Percentiles rank a stretch among this genome's conserved stretches.
Evolutionary conservation across 371 early-diverging fungal genomes (phyloP).

Genomic region (Globomyces sp.): DNA sequence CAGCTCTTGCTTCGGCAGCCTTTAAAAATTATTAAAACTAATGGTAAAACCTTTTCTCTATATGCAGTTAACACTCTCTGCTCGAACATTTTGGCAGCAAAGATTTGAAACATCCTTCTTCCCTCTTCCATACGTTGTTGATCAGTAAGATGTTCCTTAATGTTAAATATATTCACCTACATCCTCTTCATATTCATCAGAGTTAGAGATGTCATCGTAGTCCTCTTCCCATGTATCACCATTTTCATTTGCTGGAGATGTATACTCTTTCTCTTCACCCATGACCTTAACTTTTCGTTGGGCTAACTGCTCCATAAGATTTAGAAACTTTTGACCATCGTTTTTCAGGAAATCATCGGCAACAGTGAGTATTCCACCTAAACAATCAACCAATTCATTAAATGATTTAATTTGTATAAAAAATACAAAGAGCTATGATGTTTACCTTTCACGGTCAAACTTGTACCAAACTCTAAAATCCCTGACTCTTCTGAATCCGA

Average conservation of each 20-base stretch:
- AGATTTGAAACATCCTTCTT: conserved; percentile 88
- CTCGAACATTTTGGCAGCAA: conserved; percentile 95
- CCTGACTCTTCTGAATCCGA: conserved; percentile 50
- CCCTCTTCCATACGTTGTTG: conserved; percentile 91
- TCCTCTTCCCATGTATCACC: conserved; percentile 48
- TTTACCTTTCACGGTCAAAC: conserved; percentile 66
- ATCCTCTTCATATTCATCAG: conserved; percentile 38
- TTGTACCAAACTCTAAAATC: conserved; percentile 65
- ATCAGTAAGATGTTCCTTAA: conserved; percentile 70
- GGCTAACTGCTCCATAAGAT: conserved; percentile 93
- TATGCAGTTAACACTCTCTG: conserved; percentile 88
- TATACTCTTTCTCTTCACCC: conserved; percentile 57
- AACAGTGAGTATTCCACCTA: conserved; percentile 80
- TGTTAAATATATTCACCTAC: neutral
- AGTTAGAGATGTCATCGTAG: conserved; percentile 29
- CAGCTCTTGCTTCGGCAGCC: conserved; percentile 78
- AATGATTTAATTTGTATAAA: neutral
- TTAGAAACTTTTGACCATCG: conserved; percentile 88
- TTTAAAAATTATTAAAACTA: conserved; percentile 10
- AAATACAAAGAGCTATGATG: neutral
- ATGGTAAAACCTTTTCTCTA: conserved; percentile 70
- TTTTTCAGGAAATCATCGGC: conserved; percentile 89
- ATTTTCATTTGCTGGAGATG: conserved; percentile 46
- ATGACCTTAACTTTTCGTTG: conserved; percentile 73
- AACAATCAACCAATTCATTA: neutral